These are phyloP conservation scores for Scheffersomyces amazonensis DNA, from an alignment of 805 yeast genomes.

Conservation along the genomic window DNA sequence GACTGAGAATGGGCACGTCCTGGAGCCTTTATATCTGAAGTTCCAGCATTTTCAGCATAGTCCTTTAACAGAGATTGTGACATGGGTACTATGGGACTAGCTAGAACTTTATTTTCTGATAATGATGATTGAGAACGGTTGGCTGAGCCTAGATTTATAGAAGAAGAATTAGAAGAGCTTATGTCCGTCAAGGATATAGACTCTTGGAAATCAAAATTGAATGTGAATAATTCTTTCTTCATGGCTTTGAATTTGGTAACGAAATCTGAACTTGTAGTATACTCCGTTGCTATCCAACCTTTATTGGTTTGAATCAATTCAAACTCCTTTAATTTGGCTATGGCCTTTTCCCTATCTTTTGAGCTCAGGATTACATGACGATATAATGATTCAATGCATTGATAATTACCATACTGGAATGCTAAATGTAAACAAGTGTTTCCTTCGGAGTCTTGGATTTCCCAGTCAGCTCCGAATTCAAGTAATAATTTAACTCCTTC, in stretches of 20 bases:
- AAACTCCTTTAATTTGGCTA: conserved; percentile 14
- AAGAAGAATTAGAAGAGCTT: conserved; percentile 6
- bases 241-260: conserved; percentile 20
- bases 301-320: conserved; percentile 20
- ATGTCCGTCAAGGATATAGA: conserved; percentile 4
- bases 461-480: conserved; percentile 41
- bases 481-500: conserved; percentile 37
- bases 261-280: conserved; percentile 28
- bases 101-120: conserved; percentile 20
- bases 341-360: conserved; percentile 10
- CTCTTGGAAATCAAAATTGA: conserved; percentile 8
- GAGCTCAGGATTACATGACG: conserved; percentile 8
- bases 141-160: conserved; percentile 5
- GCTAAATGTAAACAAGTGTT: conserved; percentile 38
- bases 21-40: background rate
- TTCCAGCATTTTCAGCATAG: background rate
- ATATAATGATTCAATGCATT: conserved; percentile 27
- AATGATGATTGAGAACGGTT: conserved; percentile 10
- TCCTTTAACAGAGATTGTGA: conserved; percentile 12
- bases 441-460: conserved; percentile 25
- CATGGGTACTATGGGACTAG: conserved; percentile 31
- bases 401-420: conserved; percentile 33
- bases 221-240: conserved; percentile 16
- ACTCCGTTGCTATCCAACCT: conserved; percentile 33
- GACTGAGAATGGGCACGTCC: conserved; percentile 33